A percentile compares a stretch with the other conserved stretches of the same genome.
Conservation (phyloP, 257 asterid species). For the Rauvolfia tetraphylla region DNA sequence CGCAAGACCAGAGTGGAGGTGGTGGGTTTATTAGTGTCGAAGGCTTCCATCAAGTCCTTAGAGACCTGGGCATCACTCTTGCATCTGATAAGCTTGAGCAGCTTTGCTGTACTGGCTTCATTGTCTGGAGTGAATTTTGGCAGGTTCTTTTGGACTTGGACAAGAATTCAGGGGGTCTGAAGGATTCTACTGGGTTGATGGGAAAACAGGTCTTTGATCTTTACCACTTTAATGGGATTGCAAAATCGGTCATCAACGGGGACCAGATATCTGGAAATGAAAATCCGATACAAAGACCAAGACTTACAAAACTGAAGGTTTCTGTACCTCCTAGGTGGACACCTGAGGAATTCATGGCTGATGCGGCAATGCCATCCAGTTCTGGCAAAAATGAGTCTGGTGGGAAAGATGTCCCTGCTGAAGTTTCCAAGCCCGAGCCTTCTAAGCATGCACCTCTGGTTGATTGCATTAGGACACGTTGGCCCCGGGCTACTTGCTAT, state of each 20-base stretch:
- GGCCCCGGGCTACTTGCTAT: conserved; percentile 79
- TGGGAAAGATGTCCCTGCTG: conserved; percentile 30
- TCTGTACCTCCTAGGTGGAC: conserved; percentile 98
- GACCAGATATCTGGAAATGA: conserved; percentile 44
- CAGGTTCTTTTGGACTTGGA: conserved; percentile 78
- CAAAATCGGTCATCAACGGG: conserved; percentile 64
- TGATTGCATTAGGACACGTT: conserved; percentile 86
- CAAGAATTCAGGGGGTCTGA: conserved; percentile 75
- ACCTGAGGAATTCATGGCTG: conserved; percentile 82
- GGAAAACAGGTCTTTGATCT: conserved; percentile 86
- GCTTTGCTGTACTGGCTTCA: conserved; percentile 66
- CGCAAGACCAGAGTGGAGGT: conserved; percentile 96
- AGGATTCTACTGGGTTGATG: conserved; percentile 77
- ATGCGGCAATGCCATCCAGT: conserved; percentile 32
- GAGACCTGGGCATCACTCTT: conserved; percentile 55
- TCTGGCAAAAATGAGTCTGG: conserved; percentile 30
- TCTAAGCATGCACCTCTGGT: conserved; percentile 86
- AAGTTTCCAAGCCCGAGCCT: conserved; percentile 59
- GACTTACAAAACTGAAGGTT: conserved; percentile 74
- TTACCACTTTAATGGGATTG: conserved; percentile 93
- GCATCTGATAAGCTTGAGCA: conserved; percentile 67
- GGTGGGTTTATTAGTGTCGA: conserved; percentile 97
- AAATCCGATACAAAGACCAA: conserved; percentile 69
- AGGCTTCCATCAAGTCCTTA: conserved; percentile 74
- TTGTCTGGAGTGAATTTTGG: conserved; percentile 98